These are phyloP conservation scores for Lycium ferocissimum DNA, from an alignment of 257 asterid genomes.

Conservation along the genomic window DNA sequence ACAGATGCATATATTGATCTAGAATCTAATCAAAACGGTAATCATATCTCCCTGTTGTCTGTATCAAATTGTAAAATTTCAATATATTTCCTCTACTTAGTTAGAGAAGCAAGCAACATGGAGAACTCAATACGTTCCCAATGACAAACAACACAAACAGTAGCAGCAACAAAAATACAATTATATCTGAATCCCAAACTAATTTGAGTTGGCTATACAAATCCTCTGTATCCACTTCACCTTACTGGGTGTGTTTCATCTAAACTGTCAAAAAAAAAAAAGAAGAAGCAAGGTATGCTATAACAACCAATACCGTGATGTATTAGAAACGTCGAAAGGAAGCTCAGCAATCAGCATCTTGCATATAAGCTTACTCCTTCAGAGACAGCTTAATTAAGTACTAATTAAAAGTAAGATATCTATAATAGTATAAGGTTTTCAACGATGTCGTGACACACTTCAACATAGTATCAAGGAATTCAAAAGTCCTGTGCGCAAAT, in stretches of 20 bases:
- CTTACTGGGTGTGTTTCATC: background rate
- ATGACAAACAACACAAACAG: background rate
- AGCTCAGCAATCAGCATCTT: background rate
- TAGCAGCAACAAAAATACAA: background rate
- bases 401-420: background rate
- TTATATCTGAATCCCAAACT: background rate
- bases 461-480: background rate
- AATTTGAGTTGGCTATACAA: background rate
- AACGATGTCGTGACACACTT: background rate
- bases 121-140: background rate
- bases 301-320: background rate
- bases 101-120: background rate
- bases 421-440: background rate
- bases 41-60: background rate
- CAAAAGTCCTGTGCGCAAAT: background rate
- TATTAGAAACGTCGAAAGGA: background rate
- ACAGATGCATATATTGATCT: background rate
- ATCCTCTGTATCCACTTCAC: background rate
- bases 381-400: background rate
- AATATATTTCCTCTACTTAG: background rate
- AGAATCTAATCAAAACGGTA: background rate
- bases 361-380: background rate
- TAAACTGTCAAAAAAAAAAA: background rate
- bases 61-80: no score
- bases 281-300: background rate